Conservation (phyloP, 1,139 yeast genomes). For the Nakaseomyces sp. region DNA sequence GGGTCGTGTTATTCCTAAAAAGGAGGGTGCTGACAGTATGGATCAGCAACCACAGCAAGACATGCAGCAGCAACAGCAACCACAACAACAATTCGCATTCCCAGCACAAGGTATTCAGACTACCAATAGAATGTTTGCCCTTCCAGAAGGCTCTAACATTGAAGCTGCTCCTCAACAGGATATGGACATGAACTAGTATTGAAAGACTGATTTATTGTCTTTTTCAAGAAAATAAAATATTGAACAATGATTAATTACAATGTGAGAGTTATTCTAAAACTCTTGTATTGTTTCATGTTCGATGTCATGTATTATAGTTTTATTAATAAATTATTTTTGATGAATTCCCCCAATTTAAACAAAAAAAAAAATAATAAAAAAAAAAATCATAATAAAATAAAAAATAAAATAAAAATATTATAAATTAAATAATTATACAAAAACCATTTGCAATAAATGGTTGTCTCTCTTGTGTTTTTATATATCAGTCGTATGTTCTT, state of each 20-base stretch:
- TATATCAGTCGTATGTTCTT: neutral
- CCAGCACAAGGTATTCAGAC: conserved; percentile 27
- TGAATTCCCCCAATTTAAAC: conserved; percentile 8
- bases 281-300: too few species aligned
- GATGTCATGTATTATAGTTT: conserved; percentile 5
- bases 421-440: neutral
- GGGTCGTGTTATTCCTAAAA: conserved; percentile 41
- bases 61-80: conserved; percentile 6
- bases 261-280: too few species aligned
- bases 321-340: neutral
- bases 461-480: conserved; percentile 8
- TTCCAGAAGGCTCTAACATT: conserved; percentile 55
- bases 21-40: conserved; percentile 8
- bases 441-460: conserved; percentile 22
- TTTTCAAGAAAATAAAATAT: neutral
- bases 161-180: conserved; percentile 56
- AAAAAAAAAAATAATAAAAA: conserved; percentile 14
- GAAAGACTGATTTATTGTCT: too few species aligned
- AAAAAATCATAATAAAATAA: conserved; percentile 11
- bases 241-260: too few species aligned
- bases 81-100: conserved; percentile 10
- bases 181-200: neutral
- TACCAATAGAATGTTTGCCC: conserved; percentile 62
- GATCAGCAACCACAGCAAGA: neutral
- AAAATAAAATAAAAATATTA: conserved; percentile 2